Base-by-base conservation (phyloP, 257 asterid species). In the Penstemon eatonii region DNA sequence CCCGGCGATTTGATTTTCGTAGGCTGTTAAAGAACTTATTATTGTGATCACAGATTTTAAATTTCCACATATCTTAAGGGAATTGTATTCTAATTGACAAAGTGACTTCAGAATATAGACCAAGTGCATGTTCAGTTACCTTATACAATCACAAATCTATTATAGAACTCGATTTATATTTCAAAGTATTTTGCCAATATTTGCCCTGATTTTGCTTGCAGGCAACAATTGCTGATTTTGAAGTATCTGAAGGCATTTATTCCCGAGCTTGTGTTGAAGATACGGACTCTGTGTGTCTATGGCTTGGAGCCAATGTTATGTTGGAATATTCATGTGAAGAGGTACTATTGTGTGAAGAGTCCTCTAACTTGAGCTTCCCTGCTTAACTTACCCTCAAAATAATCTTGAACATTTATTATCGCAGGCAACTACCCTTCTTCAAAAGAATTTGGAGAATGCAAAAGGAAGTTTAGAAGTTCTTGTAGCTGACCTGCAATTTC, bases 241-340 rank as follows among this genome's bases (percentile, higher is more conserved):
- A 92, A 87, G 89, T 92, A 46, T 92, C 98, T 33, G 98, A 88
- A 81, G 98, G 98, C 78, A 92, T 90, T 61, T 90, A 86, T 76
- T 90, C 96, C 52, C 86, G 87, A 61, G 96, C 98, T 75, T 79
- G 82, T 42, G 85, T 88, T 55, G 93, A 88, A 73, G 95, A 86
- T 65, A 78, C 92, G 9, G 89, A 92, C 76, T 92, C 91, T 68
- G 97, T 90, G 68, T 90, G 97, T 74, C 73, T 93, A 54, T 92
- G 98, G 96, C 95, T 92, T 66, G 99, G 97, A 66, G 99, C 99
- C 47, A 93, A 92, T 80, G 97, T 92, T 64, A 90, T 92, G 98
- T 87, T 92, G 60, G 95, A 90, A 79, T 92, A 92, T 79, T 85
- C 97, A 43, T 84, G 85, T 71, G 96, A 85, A 62, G 97, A 90